phyloP scores from a whole-genome alignment of 768 basidiomycete genomes.

The Boletus vinaceobasis region DNA sequence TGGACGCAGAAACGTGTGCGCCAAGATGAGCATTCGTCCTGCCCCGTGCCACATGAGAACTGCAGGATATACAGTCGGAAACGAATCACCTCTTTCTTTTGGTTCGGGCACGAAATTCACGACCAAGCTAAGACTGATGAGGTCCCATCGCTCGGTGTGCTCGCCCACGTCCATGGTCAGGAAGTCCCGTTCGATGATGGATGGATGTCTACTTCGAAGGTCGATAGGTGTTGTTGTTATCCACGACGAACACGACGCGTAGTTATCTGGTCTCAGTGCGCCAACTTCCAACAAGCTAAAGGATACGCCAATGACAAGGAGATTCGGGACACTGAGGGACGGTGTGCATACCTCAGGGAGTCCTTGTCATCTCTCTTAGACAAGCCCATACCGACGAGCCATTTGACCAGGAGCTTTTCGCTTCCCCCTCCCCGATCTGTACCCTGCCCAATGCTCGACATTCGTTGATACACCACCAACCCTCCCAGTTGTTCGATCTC shows the following conservation, averaged over 20 bases:
- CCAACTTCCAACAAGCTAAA: constrained; percentile 83
- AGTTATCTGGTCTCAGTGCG: constrained; percentile 83
- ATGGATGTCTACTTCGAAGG: constrained; percentile 76
- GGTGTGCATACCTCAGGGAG: constrained; percentile 31
- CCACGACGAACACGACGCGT: constrained; percentile 62
- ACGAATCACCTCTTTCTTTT: constrained; percentile 61
- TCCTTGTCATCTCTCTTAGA: constrained; percentile 22
- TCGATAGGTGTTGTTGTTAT: constrained; percentile 76
- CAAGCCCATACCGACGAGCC: constrained; percentile 60
- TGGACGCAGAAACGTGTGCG: constrained; percentile 51
- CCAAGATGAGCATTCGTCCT: constrained; percentile 72
- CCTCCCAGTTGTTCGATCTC: constrained; percentile 75
- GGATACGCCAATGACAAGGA: background rate
- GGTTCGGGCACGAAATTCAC: constrained; percentile 84
- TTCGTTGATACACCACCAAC: constrained; percentile 73
- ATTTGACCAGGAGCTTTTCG: constrained; percentile 72
- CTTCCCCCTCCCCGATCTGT: constrained; percentile 84
- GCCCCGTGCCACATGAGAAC: constrained; percentile 1
- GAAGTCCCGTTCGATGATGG: constrained; percentile 85
- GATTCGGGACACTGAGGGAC: background rate
- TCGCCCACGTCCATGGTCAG: constrained; percentile 53
- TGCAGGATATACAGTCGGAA: background rate
- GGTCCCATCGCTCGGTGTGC: constrained; percentile 62
- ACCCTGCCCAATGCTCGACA: constrained; percentile 80
- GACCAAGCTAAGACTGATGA: constrained; percentile 83